Evolutionary conservation across 352 stramenopile genomes (phyloP).

Genomic region (Phytophthora sansomeana): DNA sequence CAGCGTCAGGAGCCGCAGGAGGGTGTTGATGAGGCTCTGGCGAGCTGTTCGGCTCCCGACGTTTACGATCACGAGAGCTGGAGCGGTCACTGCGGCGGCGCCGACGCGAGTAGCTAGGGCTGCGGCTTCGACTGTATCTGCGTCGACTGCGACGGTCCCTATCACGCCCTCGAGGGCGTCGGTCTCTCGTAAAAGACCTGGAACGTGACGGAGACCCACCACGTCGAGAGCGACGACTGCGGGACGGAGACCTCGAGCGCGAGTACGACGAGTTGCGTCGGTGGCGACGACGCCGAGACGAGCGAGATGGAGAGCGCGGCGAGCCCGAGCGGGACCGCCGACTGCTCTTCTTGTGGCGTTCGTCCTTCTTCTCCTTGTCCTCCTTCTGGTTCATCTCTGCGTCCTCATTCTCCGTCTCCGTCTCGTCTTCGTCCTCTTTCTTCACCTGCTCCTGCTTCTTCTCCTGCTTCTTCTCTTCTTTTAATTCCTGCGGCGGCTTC

Average conservation of each 20-base stretch:
- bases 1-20: slow-evolving; percentile 22
- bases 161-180: slow-evolving; percentile 34
- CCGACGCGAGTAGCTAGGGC: slow-evolving; percentile 60
- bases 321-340: slow-evolving; percentile 66
- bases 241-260: slow-evolving; percentile 56
- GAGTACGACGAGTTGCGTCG: slow-evolving; percentile 54
- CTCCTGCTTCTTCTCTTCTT: slow-evolving; percentile 23
- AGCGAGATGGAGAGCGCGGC: slow-evolving; percentile 56
- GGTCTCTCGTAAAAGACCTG: slow-evolving; percentile 31
- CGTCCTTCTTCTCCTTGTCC: slow-evolving; percentile 25
- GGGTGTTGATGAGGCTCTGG: slow-evolving; percentile 54
- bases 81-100: slow-evolving; percentile 54
- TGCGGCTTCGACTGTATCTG: slow-evolving; percentile 53
- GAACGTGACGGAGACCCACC: slow-evolving; percentile 64
- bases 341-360: slow-evolving; percentile 49
- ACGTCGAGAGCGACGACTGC: slow-evolving; percentile 46
- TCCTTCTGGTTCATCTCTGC: slow-evolving; percentile 28
- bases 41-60: slow-evolving; percentile 63
- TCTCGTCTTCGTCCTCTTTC: slow-evolving; percentile 23
- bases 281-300: slow-evolving; percentile 57
- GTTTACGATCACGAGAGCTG: slow-evolving; percentile 60
- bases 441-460: slow-evolving; percentile 19
- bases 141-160: slow-evolving; percentile 38
- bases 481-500: slow-evolving; percentile 24
- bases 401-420: slow-evolving; percentile 11